phyloP scores from a whole-genome alignment of 495 filamentous ascomycete species.

The Astrothelium macrocarpum region DNA sequence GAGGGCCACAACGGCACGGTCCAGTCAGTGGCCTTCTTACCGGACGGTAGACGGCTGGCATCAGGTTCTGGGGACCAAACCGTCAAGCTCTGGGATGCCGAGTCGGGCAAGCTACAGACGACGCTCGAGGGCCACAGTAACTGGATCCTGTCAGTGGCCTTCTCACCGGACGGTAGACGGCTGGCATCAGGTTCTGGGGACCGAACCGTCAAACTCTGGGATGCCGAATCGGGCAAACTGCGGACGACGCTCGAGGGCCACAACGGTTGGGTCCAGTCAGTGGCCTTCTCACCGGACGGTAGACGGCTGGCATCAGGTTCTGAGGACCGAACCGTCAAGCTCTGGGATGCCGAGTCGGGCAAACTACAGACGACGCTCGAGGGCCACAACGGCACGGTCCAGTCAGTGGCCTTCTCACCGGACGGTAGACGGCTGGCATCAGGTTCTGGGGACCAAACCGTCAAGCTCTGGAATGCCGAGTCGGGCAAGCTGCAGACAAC shows the following conservation, averaged over 20 bases:
- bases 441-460: neutral
- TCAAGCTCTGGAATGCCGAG: conserved; percentile 8
- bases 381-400: too few relatives aligned
- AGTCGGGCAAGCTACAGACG: conserved; percentile 9
- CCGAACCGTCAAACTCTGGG: too few relatives aligned
- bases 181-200: too few relatives aligned
- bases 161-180: too few relatives aligned
- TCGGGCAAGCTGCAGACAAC: neutral
- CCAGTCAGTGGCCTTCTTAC: conserved; percentile 8
- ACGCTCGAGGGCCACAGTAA: conserved; percentile 14
- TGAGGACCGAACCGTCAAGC: conserved; percentile 2
- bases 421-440: conserved; percentile 9
- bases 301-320: conserved; percentile 14
- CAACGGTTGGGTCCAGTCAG: too few relatives aligned
- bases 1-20: conserved; percentile 9
- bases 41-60: conserved; percentile 17
- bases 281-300: too few relatives aligned
- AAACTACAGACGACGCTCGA: too few relatives aligned
- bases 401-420: too few relatives aligned
- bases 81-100: conserved; percentile 19
- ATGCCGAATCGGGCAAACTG: too few relatives aligned
- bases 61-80: conserved; percentile 10
- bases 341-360: neutral
- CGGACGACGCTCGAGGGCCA: too few relatives aligned
- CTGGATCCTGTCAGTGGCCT: too few relatives aligned